These are phyloP conservation scores for Cryptococcus deneoformans DNA, from an alignment of 1,284 basidiomycete species.

Conservation along the genomic window DNA sequence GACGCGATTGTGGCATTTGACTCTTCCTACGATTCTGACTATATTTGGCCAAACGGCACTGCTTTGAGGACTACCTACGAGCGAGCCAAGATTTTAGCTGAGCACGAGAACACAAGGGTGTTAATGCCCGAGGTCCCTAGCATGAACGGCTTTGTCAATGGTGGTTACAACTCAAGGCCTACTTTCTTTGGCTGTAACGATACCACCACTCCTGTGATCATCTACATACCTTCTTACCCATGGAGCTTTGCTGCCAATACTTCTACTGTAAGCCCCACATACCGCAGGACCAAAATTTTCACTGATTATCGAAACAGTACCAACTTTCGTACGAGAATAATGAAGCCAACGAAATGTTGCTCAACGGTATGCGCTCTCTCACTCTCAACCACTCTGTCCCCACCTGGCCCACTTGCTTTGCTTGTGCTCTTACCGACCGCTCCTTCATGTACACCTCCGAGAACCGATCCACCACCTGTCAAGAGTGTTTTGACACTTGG, in stretches of 20 bases:
- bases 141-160: slow-evolving; percentile 53
- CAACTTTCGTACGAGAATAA: slow-evolving; percentile 48
- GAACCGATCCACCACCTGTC: slow-evolving; percentile 40
- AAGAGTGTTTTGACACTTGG: slow-evolving; percentile 45
- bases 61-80: slow-evolving; percentile 46
- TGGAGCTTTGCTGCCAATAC: slow-evolving; percentile 49
- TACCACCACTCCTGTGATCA: slow-evolving; percentile 48
- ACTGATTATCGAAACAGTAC: slow-evolving; percentile 11
- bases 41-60: slow-evolving; percentile 55
- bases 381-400: slow-evolving; percentile 42
- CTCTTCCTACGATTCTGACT: slow-evolving; percentile 53
- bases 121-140: slow-evolving; percentile 52
- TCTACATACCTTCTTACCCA: slow-evolving; percentile 54
- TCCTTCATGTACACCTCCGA: slow-evolving; percentile 33
- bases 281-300: neutral
- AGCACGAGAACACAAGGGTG: slow-evolving; percentile 30
- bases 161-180: slow-evolving; percentile 55
- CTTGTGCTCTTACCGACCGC: slow-evolving; percentile 51
- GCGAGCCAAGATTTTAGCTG: slow-evolving; percentile 26
- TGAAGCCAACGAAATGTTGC: slow-evolving; percentile 35
- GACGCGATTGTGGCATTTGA: slow-evolving; percentile 57
- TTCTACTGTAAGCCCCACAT: slow-evolving; percentile 34
- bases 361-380: slow-evolving; percentile 33
- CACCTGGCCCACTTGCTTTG: slow-evolving; percentile 48
- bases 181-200: slow-evolving; percentile 49